phyloP scores from a whole-genome alignment of 2,329 filamentous ascomycete genomes.

The Alternaria sp. region DNA sequence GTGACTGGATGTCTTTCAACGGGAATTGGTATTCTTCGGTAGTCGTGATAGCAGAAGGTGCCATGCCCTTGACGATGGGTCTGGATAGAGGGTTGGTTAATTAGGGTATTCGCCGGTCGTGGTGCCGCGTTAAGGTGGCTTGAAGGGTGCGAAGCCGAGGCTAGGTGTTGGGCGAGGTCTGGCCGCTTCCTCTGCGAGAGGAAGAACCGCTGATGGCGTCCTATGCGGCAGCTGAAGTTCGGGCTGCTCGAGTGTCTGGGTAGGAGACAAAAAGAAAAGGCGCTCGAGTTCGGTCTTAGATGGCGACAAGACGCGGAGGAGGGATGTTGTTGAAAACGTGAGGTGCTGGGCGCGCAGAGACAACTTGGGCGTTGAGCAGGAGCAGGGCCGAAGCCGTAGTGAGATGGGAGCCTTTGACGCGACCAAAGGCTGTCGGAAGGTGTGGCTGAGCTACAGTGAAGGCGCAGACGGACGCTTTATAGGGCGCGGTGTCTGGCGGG shows the following conservation, averaged over 20 bases:
- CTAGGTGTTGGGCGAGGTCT: conserved; percentile 88
- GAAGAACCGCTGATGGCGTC: conserved; percentile 97
- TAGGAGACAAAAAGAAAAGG: conserved; percentile 53
- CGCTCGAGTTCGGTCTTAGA: conserved; percentile 48
- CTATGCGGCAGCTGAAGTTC: conserved; percentile 99
- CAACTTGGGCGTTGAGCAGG: conserved; percentile 56
- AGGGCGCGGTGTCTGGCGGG: conserved; percentile 10
- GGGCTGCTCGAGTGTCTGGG: conserved; percentile 62
- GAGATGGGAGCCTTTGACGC: conserved; percentile 50
- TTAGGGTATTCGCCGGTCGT: conserved; percentile 20
- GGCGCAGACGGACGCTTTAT: conserved; percentile 16
- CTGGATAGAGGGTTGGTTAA: conserved; percentile 28
- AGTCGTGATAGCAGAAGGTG: conserved; percentile 69
- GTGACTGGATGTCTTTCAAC: conserved; percentile 45
- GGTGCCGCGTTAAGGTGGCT: conserved; percentile 82
- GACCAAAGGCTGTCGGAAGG: conserved; percentile 48
- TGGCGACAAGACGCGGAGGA: conserved; percentile 49
- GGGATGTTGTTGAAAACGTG: conserved; percentile 60
- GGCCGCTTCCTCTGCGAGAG: conserved; percentile 97
- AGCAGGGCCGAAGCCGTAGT: conserved; percentile 55
- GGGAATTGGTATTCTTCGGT: conserved; percentile 51
- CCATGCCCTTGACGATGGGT: conserved; percentile 65
- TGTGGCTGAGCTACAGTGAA: conserved; percentile 13
- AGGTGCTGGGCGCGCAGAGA: conserved; percentile 52
- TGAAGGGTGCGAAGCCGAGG: conserved; percentile 89